Evolutionary conservation across 306 rosid species (phyloP), one percentile per base, ranked within the genome.

Genomic region (Lablab purpureus): DNA sequence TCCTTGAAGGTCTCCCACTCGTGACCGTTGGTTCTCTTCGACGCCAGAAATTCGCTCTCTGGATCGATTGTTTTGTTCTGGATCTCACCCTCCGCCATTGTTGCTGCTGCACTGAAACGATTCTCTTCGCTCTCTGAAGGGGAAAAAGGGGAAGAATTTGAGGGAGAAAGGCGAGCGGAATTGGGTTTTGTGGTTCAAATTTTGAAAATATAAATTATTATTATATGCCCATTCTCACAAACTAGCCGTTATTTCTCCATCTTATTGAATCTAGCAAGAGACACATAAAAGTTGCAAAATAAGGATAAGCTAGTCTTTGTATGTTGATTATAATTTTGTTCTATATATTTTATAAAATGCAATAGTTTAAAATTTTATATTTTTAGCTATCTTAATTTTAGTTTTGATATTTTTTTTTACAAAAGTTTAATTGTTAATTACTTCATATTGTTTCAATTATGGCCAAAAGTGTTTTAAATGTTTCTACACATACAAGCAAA

Each of bases 1-100:
- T 94, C 99, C 64, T 94, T 94, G 89, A 85, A 94, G 36, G 67
- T 88, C 45, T 94, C 99, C 99, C 99, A 94, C 78, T 94, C 97
- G 83, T 85, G 87, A 23, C 97, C 92, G 4, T 86, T 91, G 76
- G 79, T 80, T 50, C 86, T 82, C 79, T 89, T 88, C 6, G 97
- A 89, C 40, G 76, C 75, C 17, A 94, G 87, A 77, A 92, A 94
- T 84, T 91, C 95, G 1, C 92, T 86, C 83, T 94, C 99, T 45
- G 97, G 91, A 45, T 94, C 99, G 60, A 89, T 10, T 51, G 12
- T 50, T 8, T 10, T 4, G 45, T 46, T 52, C 70, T 76, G 50
- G 0, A 74, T 73, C 75, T 66, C 79, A 3, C 69, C 46, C 1
- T 82, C 84, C 75, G 81, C 83, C 88, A 79, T 84, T 65, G 65